Conservation (phyloP, 2,329 filamentous ascomycete species). For the Fusarium torulosum region DNA sequence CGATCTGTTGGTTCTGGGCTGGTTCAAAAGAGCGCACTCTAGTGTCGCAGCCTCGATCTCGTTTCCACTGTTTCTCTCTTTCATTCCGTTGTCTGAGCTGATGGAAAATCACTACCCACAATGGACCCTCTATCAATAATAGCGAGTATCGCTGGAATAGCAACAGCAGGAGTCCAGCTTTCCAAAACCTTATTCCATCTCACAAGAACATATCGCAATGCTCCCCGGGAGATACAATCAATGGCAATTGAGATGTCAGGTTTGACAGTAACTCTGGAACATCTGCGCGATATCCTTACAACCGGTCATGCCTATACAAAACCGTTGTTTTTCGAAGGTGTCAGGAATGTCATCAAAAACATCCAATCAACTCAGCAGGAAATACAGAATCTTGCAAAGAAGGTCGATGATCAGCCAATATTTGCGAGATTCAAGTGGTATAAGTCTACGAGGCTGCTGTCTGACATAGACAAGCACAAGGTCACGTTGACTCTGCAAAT, state of each 20-base stretch:
- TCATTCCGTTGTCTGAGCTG: background rate
- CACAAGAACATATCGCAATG: slow-evolving; percentile 14
- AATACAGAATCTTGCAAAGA: background rate
- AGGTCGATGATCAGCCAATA: background rate
- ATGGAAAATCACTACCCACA: background rate
- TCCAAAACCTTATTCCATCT: slow-evolving; percentile 24
- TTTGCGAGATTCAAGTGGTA: slow-evolving; percentile 12
- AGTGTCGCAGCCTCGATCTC: background rate
- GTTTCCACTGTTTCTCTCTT: background rate
- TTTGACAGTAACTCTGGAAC: slow-evolving; percentile 7
- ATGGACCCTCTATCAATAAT: slow-evolving; percentile 34
- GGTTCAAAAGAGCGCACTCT: background rate
- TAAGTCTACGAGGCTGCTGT: slow-evolving; percentile 15
- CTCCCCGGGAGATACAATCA: slow-evolving; percentile 5
- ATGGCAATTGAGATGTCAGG: slow-evolving; percentile 29
- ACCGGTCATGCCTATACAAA: background rate
- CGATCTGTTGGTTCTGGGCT: background rate
- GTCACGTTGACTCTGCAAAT: slow-evolving; percentile 26
- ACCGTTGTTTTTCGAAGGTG: slow-evolving; percentile 1
- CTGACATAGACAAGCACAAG: slow-evolving; percentile 36
- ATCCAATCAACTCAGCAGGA: slow-evolving; percentile 18
- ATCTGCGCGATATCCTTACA: slow-evolving; percentile 21
- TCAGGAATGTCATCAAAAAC: slow-evolving; percentile 14
- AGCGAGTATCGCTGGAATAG: slow-evolving; percentile 34
- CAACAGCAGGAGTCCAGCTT: slow-evolving; percentile 27